These are phyloP conservation scores for Bombardia bombarda DNA, from an alignment of 495 filamentous ascomycete species.

Conservation along the genomic window DNA sequence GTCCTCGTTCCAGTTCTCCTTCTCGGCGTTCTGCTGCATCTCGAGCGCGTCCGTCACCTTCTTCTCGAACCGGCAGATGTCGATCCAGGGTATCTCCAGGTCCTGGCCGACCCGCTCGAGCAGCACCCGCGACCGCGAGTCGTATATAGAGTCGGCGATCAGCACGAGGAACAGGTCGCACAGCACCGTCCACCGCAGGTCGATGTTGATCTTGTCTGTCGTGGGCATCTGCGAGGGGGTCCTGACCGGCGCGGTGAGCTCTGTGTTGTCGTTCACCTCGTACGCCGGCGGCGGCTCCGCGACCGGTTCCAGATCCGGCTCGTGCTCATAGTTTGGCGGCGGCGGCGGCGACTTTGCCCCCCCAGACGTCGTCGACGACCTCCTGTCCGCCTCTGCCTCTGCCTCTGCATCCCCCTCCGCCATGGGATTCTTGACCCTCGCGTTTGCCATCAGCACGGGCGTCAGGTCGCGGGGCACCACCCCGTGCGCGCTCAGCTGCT, in stretches of 20 bases:
- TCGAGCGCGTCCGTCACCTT: conserved; percentile 93
- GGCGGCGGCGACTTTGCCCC: conserved; percentile 13
- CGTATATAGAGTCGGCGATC: conserved; percentile 91
- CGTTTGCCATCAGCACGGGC: conserved; percentile 82
- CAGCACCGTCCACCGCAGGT: conserved; percentile 93
- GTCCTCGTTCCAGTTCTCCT: conserved; percentile 95
- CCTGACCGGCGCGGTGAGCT: conserved; percentile 60
- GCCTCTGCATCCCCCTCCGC: conserved; percentile 29
- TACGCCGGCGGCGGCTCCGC: conserved; percentile 63
- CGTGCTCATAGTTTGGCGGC: conserved; percentile 10
- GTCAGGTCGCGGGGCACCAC: conserved; percentile 78
- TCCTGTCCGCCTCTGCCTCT: not conserved
- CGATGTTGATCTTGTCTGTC: conserved; percentile 83
- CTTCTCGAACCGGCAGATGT: conserved; percentile 96
- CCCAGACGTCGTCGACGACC: conserved; percentile 4
- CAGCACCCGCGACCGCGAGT: conserved; percentile 77
- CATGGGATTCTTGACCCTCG: conserved; percentile 89
- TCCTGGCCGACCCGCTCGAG: conserved; percentile 75
- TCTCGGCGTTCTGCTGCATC: conserved; percentile 87
- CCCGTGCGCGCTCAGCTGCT: conserved; percentile 88
- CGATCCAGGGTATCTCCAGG: conserved; percentile 79
- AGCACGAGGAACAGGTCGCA: conserved; percentile 94
- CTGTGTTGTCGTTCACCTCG: conserved; percentile 57
- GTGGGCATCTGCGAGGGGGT: conserved; percentile 74
- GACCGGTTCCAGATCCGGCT: conserved; percentile 24